Evolutionary conservation across 257 asterid genomes (phyloP), one percentile per base, ranked within the genome.

Genomic region (Paulownia fortunei): DNA sequence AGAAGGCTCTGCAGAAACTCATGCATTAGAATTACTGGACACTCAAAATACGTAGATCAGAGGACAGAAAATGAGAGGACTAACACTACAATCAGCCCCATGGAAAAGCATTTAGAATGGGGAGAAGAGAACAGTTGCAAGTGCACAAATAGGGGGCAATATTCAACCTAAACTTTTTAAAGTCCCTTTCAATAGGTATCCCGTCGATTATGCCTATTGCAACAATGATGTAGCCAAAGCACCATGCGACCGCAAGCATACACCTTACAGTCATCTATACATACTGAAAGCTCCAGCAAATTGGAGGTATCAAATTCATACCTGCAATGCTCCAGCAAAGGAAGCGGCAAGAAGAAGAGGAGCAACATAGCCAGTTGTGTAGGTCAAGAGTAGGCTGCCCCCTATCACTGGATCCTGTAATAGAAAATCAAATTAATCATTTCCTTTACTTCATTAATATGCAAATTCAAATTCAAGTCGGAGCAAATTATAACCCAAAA

Each of bases 301-400:
- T 18, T 37, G 66, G 67, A 47, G 39, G 72, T 59, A 27, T 18
- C 61, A 32, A 51, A 63, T 46, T n/a, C 39, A 12, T 87, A 92
- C 98, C 98, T 91, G 98, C 85, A 94, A 76, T 84, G 96, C 98
- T 68, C 99, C 99, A 34, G 99, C 98, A 82, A 94, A 94, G 69
- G 99, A 92, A 81, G 99, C 99, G 44, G 98, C 99, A 77, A 94
- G 92, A 77, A 92, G 98, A 80, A 94, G 89, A 76, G 98, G 99
- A 76, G 98, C 89, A 69, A 94, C 96, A 46, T 94, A 94, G 72
- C 99, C 97, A 21, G 98, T 94, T 36, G 99, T 94, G 88, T 94
- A 94, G 10, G 97, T 88, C 86, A 94, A 84, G 16, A 94, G 88
- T 73, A 94, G 87, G 85, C 99, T 92, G 56, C 97, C 97, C 24